Evolutionary conservation across 2,329 filamentous ascomycete genomes (phyloP).

Genomic region (Penicillium sp.): DNA sequence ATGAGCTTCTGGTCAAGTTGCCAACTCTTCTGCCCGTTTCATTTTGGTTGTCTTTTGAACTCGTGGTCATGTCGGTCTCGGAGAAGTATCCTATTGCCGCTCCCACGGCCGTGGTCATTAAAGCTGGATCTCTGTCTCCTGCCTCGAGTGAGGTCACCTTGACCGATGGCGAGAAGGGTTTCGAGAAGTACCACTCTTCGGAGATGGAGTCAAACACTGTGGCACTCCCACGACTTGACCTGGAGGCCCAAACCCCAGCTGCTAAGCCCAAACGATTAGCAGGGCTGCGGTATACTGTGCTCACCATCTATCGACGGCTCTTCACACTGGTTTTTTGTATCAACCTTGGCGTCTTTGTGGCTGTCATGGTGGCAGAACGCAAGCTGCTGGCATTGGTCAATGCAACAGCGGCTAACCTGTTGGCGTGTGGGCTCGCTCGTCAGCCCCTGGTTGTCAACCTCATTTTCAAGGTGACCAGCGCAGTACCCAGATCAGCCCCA

Average conservation of each 20-base stretch:
- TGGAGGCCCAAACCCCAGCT: slow-evolving; percentile 27
- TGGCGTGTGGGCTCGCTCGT: slow-evolving; percentile 45
- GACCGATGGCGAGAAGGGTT: slow-evolving; percentile 6
- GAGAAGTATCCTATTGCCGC: slow-evolving; percentile 15
- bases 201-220: slow-evolving; percentile 7
- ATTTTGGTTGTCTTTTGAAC: slow-evolving; percentile 18
- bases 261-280: slow-evolving; percentile 25
- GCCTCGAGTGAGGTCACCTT: slow-evolving; percentile 6
- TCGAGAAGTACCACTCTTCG: slow-evolving; percentile 11
- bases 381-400: slow-evolving; percentile 38
- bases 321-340: slow-evolving; percentile 39
- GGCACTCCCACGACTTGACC: slow-evolving; percentile 15
- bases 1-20: slow-evolving; percentile 15
- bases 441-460: slow-evolving; percentile 51
- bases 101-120: slow-evolving; percentile 7
- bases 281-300: slow-evolving; percentile 32
- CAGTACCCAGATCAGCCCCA: slow-evolving; percentile 43
- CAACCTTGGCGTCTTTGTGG: slow-evolving; percentile 37
- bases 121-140: slow-evolving; percentile 3
- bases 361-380: slow-evolving; percentile 32
- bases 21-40: slow-evolving; percentile 10
- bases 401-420: slow-evolving; percentile 44
- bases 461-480: slow-evolving; percentile 44
- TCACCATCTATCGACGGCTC: slow-evolving; percentile 42
- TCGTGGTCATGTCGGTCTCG: slow-evolving; percentile 15